Base-by-base conservation (phyloP, 169 alveolate genomes). In the Plasmodium knowlesi region DNA sequence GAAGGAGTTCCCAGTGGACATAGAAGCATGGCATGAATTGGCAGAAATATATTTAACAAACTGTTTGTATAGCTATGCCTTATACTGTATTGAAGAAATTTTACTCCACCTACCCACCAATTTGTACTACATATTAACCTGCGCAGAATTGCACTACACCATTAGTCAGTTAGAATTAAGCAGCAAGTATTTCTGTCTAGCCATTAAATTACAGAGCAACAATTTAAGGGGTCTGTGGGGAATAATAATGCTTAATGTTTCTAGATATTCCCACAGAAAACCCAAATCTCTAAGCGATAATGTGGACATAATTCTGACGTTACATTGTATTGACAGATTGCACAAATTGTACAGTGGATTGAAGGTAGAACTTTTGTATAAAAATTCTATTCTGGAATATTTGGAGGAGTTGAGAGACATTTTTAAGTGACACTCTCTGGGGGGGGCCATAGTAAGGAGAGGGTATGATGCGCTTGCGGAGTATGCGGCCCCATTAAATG, bases 1-100 rank as follows among this genome's bases (percentile, higher is more conserved):
- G 50, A 80, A 84, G 82, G 96, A 93, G 72, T 93, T 82, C 80
- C 94, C 94, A 30, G 82, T 84, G 32, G 96, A 93, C 72, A 50
- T 71, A 67, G 96, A 93, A 84, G 53, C 94, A 37, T 93, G 96
- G 96, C 96, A 93, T 83, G 96, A 93, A 57, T 53, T 93, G 39
- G 96, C 81, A 50, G 94, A 85, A 84, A 80, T 93, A 32, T 93
- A 93, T 78, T 28, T 93, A 50, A 46, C 43, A 19, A 34, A 53
- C 30, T 82, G 95, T 81, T 81, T 70, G 43, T 92, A 82, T 61
- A 85, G 53, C 9, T 83, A 90, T 78, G 82, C 96, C 39, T 71
- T 93, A 53, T 88, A 76, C 34, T 93, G 96, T 61, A 79, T 84
- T 57, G 93, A 93, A 67, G 96, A 93, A 84, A 79, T 82, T 32